Evolutionary conservation across 2,329 filamentous ascomycete genomes (phyloP).

Genomic region (Byssothecium circinans): DNA sequence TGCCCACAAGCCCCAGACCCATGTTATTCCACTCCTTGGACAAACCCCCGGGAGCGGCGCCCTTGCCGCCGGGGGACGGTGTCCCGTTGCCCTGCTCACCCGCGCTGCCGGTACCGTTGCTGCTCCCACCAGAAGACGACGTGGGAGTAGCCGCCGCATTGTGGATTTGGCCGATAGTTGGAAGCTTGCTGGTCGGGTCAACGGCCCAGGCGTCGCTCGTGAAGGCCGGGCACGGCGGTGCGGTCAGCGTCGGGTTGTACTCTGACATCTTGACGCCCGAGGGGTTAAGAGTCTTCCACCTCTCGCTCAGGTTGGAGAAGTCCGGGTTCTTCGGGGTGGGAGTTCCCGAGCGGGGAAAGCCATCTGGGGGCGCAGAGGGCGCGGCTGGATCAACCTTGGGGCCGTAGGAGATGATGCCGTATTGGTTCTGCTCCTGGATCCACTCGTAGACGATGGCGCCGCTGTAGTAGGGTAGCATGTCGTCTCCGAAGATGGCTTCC

Average conservation of each 20-base stretch:
- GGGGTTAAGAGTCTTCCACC: slow-evolving; percentile 74
- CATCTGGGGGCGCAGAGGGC: slow-evolving; percentile 58
- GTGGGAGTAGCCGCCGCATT: slow-evolving; percentile 11
- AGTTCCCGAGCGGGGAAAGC: slow-evolving; percentile 70
- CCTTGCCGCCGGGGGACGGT: slow-evolving; percentile 12
- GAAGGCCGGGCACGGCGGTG: slow-evolving; percentile 69
- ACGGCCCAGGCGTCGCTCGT: slow-evolving; percentile 73
- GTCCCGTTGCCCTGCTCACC: slow-evolving; percentile 5
- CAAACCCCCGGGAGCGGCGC: slow-evolving; percentile 17
- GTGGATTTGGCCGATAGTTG: slow-evolving; percentile 60
- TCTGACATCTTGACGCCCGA: slow-evolving; percentile 66
- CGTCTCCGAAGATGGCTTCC: slow-evolving; percentile 70
- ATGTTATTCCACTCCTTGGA: slow-evolving; percentile 18
- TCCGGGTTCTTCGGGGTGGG: slow-evolving; percentile 75
- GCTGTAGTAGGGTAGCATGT: slow-evolving; percentile 73
- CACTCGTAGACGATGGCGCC: slow-evolving; percentile 88
- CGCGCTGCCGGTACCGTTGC: neutral
- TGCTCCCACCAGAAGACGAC: neutral
- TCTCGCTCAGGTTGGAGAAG: slow-evolving; percentile 73
- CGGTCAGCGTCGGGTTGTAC: slow-evolving; percentile 65
- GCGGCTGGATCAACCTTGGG: slow-evolving; percentile 54
- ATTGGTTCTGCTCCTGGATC: slow-evolving; percentile 82
- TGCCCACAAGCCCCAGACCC: slow-evolving; percentile 21
- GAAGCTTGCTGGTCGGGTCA: slow-evolving; percentile 68
- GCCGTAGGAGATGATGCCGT: slow-evolving; percentile 79